A percentile compares a stretch with the other conserved stretches of the same genome.
These are phyloP conservation scores for Hansenula sp. DNA, from an alignment of 1,139 yeast species.

Conservation along the genomic window DNA sequence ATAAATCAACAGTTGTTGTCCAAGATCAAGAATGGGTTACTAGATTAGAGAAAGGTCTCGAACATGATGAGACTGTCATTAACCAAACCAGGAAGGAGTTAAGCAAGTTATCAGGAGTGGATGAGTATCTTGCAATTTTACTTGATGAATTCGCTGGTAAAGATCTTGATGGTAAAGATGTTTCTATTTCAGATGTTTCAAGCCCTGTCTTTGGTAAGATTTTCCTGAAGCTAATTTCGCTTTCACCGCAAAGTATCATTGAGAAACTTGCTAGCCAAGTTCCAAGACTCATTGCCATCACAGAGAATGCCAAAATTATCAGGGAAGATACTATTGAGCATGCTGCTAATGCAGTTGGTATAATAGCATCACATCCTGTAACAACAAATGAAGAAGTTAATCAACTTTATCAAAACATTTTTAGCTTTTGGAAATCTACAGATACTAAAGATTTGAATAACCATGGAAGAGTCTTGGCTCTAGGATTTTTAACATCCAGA, in stretches of 20 bases:
- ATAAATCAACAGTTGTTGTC: conserved; percentile 50
- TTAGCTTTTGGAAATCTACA: conserved; percentile 3
- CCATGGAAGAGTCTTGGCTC: conserved; percentile 31
- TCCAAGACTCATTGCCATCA: conserved; percentile 17
- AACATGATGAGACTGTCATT: conserved; percentile 53
- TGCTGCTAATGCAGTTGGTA: conserved; percentile 48
- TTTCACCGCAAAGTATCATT: conserved; percentile 24
- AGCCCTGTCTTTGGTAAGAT: conserved; percentile 25
- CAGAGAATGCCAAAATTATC: conserved; percentile 20
- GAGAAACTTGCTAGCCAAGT: conserved; percentile 15
- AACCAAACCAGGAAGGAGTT: conserved; percentile 28
- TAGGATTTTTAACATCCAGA: conserved; percentile 51
- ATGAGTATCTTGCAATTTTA: conserved; percentile 24
- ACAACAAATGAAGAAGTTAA: conserved; percentile 18
- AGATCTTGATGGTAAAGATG: conserved; percentile 9
- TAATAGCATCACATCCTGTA: conserved; percentile 46
- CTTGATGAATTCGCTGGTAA: conserved; percentile 34
- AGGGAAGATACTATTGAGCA: conserved; percentile 23
- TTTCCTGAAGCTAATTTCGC: conserved; percentile 23
- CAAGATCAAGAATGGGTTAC: conserved; percentile 74
- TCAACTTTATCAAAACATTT: conserved; percentile 9
- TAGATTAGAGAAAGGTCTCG: conserved; percentile 68
- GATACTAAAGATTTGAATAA: conserved; percentile 4
- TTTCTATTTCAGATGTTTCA: conserved; percentile 14
- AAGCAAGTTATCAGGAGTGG: conserved; percentile 15